These are phyloP conservation scores for Thalia dealbata DNA, from an alignment of 176 grass and related monocot species.

Conservation along the genomic window DNA sequence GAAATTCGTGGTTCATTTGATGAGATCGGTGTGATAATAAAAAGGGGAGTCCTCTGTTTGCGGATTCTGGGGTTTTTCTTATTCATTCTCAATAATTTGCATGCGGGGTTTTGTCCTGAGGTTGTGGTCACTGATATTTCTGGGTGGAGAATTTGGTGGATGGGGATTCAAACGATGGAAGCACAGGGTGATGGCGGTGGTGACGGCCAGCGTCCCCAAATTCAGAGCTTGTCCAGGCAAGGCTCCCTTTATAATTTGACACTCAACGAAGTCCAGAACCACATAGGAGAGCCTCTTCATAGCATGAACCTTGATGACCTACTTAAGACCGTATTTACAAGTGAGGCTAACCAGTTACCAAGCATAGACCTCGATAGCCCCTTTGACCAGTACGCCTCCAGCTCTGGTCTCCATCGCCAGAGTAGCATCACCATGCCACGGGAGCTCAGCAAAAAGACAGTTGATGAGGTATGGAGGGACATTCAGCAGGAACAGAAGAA, in stretches of 20 bases:
- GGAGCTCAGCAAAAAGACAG: conserved; percentile 36
- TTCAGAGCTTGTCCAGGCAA: conserved; percentile 39
- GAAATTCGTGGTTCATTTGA: background rate
- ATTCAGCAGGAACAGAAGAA: conserved; percentile 39
- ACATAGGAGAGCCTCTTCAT: conserved; percentile 66
- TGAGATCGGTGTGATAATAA: background rate
- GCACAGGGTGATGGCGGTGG: conserved; percentile 20
- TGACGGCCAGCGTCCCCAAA: conserved; percentile 12
- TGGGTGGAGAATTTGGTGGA: conserved; percentile 12
- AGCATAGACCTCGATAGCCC: background rate
- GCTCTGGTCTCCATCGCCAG: conserved; percentile 6
- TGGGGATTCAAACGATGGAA: conserved; percentile 57
- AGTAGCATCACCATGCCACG: conserved; percentile 15
- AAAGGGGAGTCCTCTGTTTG: background rate
- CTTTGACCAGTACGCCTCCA: background rate
- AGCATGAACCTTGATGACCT: conserved; percentile 68
- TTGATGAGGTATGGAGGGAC: conserved; percentile 77
- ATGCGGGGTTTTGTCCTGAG: background rate
- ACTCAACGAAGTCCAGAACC: conserved; percentile 55
- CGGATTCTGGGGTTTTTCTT: background rate
- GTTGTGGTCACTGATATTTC: background rate
- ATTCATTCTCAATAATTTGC: background rate
- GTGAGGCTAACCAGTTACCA: background rate
- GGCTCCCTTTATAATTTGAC: conserved; percentile 59
- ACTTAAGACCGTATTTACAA: conserved; percentile 42